Base-by-base conservation (phyloP, 345 rosid genomes). In the Camelina laxa region DNA sequence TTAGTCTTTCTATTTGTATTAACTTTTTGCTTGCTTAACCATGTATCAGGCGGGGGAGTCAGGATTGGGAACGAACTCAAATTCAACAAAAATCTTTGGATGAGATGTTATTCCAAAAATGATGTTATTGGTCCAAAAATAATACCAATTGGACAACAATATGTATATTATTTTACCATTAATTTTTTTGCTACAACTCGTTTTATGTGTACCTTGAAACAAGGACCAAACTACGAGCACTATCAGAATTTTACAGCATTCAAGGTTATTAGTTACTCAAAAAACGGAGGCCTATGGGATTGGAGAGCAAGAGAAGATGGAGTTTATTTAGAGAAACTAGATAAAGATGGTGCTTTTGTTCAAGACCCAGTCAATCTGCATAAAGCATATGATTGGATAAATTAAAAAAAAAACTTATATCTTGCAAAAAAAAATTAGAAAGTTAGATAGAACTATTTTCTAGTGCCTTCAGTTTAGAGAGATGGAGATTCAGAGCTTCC, bases 401-500 rank as follows among this genome's bases (percentile, higher is more conserved):
- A 33, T 33, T 33, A 33, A 33, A 33, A 5, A n/a, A n/a, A 5
- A 33, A 2, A 33, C 9, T 6, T 1, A 33, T 33, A 33, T 33
- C 36, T 33, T 6, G 9, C 9, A 33, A 33, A 7, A 33, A 5
- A 4, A 1, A 7, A 31, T 31, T 31, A 5, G n/a, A n/a, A n/a
- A n/a, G n/a, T n/a, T n/a, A n/a, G n/a, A n/a, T n/a, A n/a, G n/a
- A n/a, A n/a, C n/a, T n/a, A n/a, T n/a, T n/a, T n/a, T n/a, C n/a
- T n/a, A n/a, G n/a, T n/a, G n/a, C n/a, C 50, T 51, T 78, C 16
- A 50, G 65, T 53, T 60, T 53, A 54, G 69, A 53, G 31, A 49
- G 30, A 27, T 27, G 35, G 62, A 62, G 65, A 73, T 72, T 72
- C 69, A 39, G 71, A 79, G 84, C 70, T 82, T 4, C 5, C 30